Conservation (phyloP, 2,329 filamentous ascomycete species). For the Apiospora arundinis region DNA sequence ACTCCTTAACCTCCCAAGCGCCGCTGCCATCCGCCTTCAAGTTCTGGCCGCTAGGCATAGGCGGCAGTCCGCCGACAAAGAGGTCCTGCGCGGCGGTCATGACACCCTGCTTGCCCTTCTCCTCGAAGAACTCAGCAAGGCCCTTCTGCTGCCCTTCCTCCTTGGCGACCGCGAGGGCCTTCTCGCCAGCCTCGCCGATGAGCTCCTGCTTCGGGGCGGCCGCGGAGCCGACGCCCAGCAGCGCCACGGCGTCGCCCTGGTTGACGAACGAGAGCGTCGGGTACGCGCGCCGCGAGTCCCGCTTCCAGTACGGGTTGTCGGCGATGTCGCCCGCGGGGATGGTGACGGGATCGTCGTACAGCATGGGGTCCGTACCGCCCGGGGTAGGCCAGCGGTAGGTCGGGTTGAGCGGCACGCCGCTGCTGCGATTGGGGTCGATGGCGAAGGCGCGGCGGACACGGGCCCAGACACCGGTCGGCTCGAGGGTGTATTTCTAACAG, state of each 20-base stretch:
- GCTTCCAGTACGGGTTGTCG: conserved; percentile 96
- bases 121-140: conserved; percentile 76
- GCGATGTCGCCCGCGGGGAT: conserved; percentile 85
- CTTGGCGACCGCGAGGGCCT: conserved; percentile 76
- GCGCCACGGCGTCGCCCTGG: conserved; percentile 84
- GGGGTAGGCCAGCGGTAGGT: conserved; percentile 89
- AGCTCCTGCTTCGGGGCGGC: conserved; percentile 82
- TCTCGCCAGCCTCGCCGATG: conserved; percentile 72
- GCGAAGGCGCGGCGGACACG: conserved; percentile 77
- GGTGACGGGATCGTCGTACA: conserved; percentile 84
- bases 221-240: conserved; percentile 85
- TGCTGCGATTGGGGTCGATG: conserved; percentile 87
- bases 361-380: conserved; percentile 71
- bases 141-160: conserved; percentile 76
- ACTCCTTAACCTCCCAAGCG: conserved; percentile 71
- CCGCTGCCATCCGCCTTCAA: conserved; percentile 50
- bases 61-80: conserved; percentile 81
- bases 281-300: conserved; percentile 84
- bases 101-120: conserved; percentile 52
- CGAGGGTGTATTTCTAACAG: conserved; percentile 90
- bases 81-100: conserved; percentile 58
- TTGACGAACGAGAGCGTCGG: conserved; percentile 79
- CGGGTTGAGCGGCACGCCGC: conserved; percentile 90
- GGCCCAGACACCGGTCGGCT: conserved; percentile 90
- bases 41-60: conserved; percentile 77